phyloP scores from a whole-genome alignment of 139 green algal genomes.

The Micractinium sp. region DNA sequence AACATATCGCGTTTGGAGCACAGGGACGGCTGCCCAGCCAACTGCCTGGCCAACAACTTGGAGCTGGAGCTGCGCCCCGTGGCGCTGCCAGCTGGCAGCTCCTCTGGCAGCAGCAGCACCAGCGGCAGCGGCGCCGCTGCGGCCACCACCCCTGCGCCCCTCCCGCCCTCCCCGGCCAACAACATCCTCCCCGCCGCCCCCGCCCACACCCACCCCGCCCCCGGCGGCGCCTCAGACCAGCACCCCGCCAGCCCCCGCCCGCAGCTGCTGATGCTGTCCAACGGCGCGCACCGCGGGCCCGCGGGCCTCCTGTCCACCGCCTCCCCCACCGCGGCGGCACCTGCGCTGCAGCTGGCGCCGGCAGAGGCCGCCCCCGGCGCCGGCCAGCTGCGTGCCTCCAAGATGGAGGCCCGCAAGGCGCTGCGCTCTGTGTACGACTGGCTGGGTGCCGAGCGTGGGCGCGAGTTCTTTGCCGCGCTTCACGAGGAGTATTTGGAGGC shows the following conservation, averaged over 20 bases:
- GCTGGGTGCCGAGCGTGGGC: not conserved
- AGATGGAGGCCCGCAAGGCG: not conserved
- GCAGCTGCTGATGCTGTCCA: not conserved
- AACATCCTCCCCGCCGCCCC: not conserved
- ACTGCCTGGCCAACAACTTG: constrained; percentile 11
- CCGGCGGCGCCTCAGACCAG: too few relatives aligned
- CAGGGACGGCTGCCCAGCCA: constrained; percentile 22
- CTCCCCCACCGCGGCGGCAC: not conserved
- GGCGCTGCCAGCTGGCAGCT: not conserved
- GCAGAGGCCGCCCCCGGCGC: not conserved
- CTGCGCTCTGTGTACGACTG: not conserved
- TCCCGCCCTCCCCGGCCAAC: not conserved
- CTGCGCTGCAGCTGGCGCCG: not conserved
- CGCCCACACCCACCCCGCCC: not conserved
- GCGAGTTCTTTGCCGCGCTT: not conserved
- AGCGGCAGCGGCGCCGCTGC: not conserved
- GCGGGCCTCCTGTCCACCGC: not conserved
- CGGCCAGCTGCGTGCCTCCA: not conserved
- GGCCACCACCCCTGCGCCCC: not conserved
- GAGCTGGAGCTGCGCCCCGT: not conserved
- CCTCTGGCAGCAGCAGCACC: not conserved
- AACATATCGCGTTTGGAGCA: not conserved
- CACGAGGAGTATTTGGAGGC: not conserved
- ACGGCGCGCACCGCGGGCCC: not conserved
- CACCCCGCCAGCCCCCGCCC: too few relatives aligned